Base-by-base conservation (phyloP, 805 yeast genomes). In the Candida ortonii region DNA sequence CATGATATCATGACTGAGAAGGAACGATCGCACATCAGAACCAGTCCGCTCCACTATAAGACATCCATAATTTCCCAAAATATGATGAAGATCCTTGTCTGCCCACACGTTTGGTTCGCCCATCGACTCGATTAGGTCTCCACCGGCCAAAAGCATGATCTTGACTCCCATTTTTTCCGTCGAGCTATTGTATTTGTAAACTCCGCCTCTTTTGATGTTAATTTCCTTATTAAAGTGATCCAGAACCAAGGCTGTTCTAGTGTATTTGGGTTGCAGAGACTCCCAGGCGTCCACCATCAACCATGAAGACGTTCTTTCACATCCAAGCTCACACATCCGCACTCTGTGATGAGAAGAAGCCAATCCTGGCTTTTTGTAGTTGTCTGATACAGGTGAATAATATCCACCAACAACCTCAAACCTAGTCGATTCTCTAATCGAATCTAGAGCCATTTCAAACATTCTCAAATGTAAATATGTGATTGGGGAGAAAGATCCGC, bases 101-200 rank as follows among this genome's bases (percentile, higher is more conserved):
- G 95, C 95, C 98, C 98, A 93, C 23, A 93, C 98, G 52, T 90
- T 93, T 15, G 98, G 97, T 62, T 93, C 98, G n/a, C 98, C 98
- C 97, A 93, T 93, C 27, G 94, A 81, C 60, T 93, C 98, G 34
- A 93, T 93, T 49, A 93, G 72, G 62, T 93, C 98, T 26, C 98
- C 98, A 33, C 98, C 98, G 0, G 98, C 98, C 25, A 93, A 67
- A 36, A 93, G 71, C 97, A 93, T 90, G 52, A 93, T 82, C 58
- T 90, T 90, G 34, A 84, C 96, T 16, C 96, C 96, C 7, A 50
- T 32, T 29, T 50, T 53, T 22, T 53, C 56, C 37, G 87, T 71
- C 40, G 66, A 73, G 35, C 64, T 68, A 7, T 85, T 84, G 5
- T 70, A 67, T 7, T 78, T 76, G 43, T 61, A 52, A 11, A 93